Conservation (phyloP, 78 protist species). For the Thecamonas trahens region DNA sequence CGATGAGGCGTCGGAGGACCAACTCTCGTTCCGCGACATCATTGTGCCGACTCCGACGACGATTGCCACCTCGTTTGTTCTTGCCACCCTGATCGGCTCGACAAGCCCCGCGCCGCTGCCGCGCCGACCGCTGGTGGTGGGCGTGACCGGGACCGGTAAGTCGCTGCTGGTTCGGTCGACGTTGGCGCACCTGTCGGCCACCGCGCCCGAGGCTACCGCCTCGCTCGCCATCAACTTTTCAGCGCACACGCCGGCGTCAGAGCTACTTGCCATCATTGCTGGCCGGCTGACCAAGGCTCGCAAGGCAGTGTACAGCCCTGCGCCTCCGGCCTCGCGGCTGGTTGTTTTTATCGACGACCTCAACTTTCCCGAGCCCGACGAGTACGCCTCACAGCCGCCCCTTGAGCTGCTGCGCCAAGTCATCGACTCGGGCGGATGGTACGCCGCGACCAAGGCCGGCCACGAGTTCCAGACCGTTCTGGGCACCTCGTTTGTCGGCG, state of each 20-base stretch:
- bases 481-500: slow-evolving; percentile 55
- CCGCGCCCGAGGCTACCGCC: not conserved
- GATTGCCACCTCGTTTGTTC: not conserved
- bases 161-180: slow-evolving; percentile 18
- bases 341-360: slow-evolving; percentile 66
- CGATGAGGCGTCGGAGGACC: not conserved
- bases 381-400: slow-evolving; percentile 68
- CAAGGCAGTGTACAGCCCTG: slow-evolving; percentile 50
- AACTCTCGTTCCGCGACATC: slow-evolving; percentile 6
- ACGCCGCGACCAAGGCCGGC: slow-evolving; percentile 26
- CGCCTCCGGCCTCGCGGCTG: slow-evolving; percentile 28
- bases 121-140: slow-evolving; percentile 34
- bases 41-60: slow-evolving; percentile 44
- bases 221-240: slow-evolving; percentile 56
- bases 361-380: slow-evolving; percentile 55
- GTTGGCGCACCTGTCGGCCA: not conserved
- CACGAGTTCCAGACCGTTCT: slow-evolving; percentile 4
- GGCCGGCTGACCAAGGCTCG: slow-evolving; percentile 47
- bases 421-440: slow-evolving; percentile 74
- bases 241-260: slow-evolving; percentile 69
- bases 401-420: slow-evolving; percentile 66
- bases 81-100: not conserved
- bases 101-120: no score
- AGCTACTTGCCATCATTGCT: slow-evolving; percentile 46
- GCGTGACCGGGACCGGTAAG: slow-evolving; percentile 81